Evolutionary conservation across 331 rosid species (phyloP).

Genomic region (Rhamnella rubrinervis): DNA sequence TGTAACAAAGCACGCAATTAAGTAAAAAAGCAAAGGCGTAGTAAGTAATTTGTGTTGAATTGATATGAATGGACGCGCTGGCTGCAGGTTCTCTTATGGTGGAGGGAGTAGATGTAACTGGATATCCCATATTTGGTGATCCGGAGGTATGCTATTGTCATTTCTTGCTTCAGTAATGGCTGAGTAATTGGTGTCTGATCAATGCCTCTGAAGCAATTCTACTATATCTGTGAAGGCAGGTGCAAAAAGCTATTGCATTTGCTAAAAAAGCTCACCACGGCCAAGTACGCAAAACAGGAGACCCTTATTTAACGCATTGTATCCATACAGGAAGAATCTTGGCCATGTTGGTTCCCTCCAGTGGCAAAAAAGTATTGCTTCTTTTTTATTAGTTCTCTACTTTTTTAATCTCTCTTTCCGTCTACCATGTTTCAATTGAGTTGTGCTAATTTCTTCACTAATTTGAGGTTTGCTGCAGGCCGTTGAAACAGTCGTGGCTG

Average conservation of each 20-base stretch:
- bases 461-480: slow-evolving; percentile 60
- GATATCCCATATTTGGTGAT: slow-evolving; percentile 70
- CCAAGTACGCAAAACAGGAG: slow-evolving; percentile 85
- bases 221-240: slow-evolving; percentile 84
- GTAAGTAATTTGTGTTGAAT: no score
- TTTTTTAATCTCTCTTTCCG: not conserved
- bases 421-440: slow-evolving; percentile 8
- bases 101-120: slow-evolving; percentile 95
- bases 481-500: slow-evolving; percentile 89
- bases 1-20: no score
- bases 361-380: slow-evolving; percentile 63
- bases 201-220: slow-evolving; percentile 38
- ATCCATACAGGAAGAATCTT: slow-evolving; percentile 86
- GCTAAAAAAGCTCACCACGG: slow-evolving; percentile 90
- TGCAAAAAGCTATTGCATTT: slow-evolving; percentile 88
- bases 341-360: slow-evolving; percentile 89
- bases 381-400: slow-evolving; percentile 8
- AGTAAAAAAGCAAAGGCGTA: no score
- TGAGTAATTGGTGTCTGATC: slow-evolving; percentile 22
- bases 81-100: slow-evolving; percentile 64
- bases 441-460: slow-evolving; percentile 18
- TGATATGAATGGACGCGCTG: not conserved
- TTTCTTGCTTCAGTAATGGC: slow-evolving; percentile 9
- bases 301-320: slow-evolving; percentile 89
- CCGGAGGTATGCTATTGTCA: slow-evolving; percentile 65